Percentiles rank a stretch among this genome's conserved stretches.
Conservation (phyloP, 805 yeast species). For the Cyberlindnera amylophila region DNA sequence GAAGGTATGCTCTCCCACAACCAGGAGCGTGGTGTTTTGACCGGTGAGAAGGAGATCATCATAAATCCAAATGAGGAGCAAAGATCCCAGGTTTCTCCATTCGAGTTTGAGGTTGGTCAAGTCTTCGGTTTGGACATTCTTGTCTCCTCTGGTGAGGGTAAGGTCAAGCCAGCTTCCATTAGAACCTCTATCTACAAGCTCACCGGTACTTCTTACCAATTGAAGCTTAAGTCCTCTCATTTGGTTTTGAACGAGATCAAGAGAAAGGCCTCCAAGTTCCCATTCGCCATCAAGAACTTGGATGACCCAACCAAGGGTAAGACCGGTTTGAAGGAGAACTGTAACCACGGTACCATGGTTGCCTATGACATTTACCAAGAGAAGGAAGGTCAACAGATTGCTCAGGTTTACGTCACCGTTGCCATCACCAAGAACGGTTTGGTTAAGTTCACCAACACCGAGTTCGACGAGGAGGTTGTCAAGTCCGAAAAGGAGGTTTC, state of each 20-base stretch:
- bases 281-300: conserved; percentile 61
- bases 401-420: conserved; percentile 72
- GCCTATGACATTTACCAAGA: conserved; percentile 68
- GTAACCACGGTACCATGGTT: conserved; percentile 59
- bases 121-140: conserved; percentile 75
- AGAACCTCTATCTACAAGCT: conserved; percentile 70
- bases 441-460: conserved; percentile 57
- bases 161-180: conserved; percentile 54
- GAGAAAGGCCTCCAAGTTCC: conserved; percentile 62
- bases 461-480: conserved; percentile 45
- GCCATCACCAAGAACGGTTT: conserved; percentile 72
- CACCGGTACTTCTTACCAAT: conserved; percentile 62
- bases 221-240: conserved; percentile 70
- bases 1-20: conserved; percentile 77
- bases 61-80: conserved; percentile 70
- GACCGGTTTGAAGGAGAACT: conserved; percentile 71
- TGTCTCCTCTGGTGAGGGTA: conserved; percentile 61
- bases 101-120: conserved; percentile 68
- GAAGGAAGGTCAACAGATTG: conserved; percentile 61
- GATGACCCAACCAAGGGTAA: conserved; percentile 69
- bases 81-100: conserved; percentile 56
- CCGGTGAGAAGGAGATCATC: conserved; percentile 74
- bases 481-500: conserved; percentile 53
- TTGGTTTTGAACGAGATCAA: conserved; percentile 63
- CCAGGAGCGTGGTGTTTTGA: conserved; percentile 61